Base-by-base conservation (phyloP, 116 monocot species). In the Phalaenopsis hybrid region DNA sequence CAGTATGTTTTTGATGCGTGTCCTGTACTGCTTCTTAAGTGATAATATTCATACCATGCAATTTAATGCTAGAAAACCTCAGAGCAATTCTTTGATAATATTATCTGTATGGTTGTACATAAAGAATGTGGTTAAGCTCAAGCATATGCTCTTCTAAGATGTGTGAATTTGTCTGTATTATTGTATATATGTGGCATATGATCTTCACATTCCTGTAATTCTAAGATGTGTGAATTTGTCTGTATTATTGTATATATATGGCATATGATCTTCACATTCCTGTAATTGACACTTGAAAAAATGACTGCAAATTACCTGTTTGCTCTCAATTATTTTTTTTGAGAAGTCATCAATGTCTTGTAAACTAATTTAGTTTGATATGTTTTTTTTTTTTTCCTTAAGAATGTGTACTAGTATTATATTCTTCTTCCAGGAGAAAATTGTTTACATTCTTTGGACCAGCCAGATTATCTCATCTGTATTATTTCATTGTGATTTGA, bases 241-340 rank as follows among this genome's bases (percentile, higher is more conserved):
- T 11, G 51, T 51, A 11, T 51, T 51, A 2, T 11, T 51, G 8
- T 13, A 51, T 63, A 63, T 63, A 23, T 63, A 8, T n/a, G 63
- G 51, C 51, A 51, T 63, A 25, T 25, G 1, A 63, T 6, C 25
- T 63, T 63, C 63, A 63, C 9, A 8, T 63, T 63, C 63, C 63
- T 63, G 63, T 63, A 63, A 63, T 25, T 65, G n/a, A 23, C 65
- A 65, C 65, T 65, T 65, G 10, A 65, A 65, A 65, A n/a, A 23
- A 21, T 65, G 21, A 65, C 2, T 65, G n/a, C 23, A 2, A 65
- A 65, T 21, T 23, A 23, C 65, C 10, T 65, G 25, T n/a, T 23
- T n/a, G n/a, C 23, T 1, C 25, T 65, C 25, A 23, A 9, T n/a
- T 65, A 9, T 28, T 28, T 28, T 28, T 28, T 23, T 2, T 52